Evolutionary conservation across 2,329 filamentous ascomycete genomes (phyloP), one percentile per base, ranked within the genome.

Genomic region (Fusarium guadeloupense): DNA sequence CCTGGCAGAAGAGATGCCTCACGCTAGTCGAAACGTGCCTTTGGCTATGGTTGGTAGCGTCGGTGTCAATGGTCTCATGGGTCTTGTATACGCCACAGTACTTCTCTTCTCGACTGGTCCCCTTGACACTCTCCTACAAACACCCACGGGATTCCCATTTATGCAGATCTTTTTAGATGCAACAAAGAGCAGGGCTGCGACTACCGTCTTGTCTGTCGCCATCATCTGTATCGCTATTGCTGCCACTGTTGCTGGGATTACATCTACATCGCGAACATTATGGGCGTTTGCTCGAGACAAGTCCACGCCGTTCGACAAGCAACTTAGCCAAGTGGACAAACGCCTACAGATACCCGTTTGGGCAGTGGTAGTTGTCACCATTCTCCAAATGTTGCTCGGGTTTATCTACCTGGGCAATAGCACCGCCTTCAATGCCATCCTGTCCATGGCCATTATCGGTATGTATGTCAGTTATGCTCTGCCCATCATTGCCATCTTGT

Each of bases 381-480:
- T 62, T 4, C 53, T 76, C 0, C 70, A 75, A 44, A 60, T 71
- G 30, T 41, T 74, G 0, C 71, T 76, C 2, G 74, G 74, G 0
- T 65, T 79, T 37, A 76, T 80, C 51, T 79, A 78, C 34, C 64
- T 77, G 2, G 79, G 77, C n/a, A 76, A 76, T 49, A 70, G 65
- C 1, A 79, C 78, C 0, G 77, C 78, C 1, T 77, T 77, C 53
- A 79, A 71, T 19, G 78, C 77, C 1, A 66, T 79, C 14, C 59
- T 77, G 0, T 77, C 75, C 2, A 77, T 80, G 73, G 70, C 75
- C 0, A 75, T 81, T 34, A 74, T 80, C 4, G 74, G 75, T 3
- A 64, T 81, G 44, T 81, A 82, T 55, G 65, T 74, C 0, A 80
- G 79, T 5, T 81, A 78, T 45, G 71, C 79, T 2, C 44, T 79